Evolutionary conservation across 495 filamentous ascomycete species (phyloP), one percentile per base, ranked within the genome.

Genomic region (Baudoinia panamericana): DNA sequence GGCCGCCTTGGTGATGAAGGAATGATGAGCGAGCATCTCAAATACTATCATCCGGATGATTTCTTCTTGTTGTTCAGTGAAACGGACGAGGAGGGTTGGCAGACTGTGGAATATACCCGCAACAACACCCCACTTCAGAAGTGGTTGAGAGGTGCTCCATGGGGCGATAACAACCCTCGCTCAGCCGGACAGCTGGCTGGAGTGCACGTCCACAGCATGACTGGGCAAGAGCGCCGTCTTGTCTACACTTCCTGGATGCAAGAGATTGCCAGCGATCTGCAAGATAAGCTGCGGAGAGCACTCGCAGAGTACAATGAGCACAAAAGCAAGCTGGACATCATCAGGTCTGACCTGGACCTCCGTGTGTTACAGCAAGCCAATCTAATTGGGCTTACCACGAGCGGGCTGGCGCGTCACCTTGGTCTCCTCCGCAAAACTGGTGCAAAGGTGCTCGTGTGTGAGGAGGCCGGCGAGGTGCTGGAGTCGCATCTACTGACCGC

Each of bases 391-490:
- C 63, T 80, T 1, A 90, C 82, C 0, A 85, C 84, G 1, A 73
- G 77, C 0, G 82, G 84, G 0, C 59, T 90, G 4, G 82, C 82
- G 7, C 63, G 67, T 11, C 76, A 80, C 31, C 52, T 84, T 0
- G 59, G 71, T 2, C 56, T 80, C 34, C 68, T 93, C 1, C 66
- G 67, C 23, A 64, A 66, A 12, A 40, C 88, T 3, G 52, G 59
- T 18, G 63, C 68, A 22, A 88, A 88, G 53, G 75, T 84, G 1
- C 46, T 92, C 36, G 29, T 88, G 4, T 78, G 73, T 46, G 82
- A 88, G 59, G 83, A 90, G 51, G 83, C 83, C 2, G 82, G 72
- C 1, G 80, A 87, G 46, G 78, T 88, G 0, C 57, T 86, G 19
- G 81, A 87, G 49, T 66, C 76, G 0, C 80, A 87, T 53, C 58